phyloP scores from a whole-genome alignment of 2,329 filamentous ascomycete species.

The Ascosphaera aggregata region DNA sequence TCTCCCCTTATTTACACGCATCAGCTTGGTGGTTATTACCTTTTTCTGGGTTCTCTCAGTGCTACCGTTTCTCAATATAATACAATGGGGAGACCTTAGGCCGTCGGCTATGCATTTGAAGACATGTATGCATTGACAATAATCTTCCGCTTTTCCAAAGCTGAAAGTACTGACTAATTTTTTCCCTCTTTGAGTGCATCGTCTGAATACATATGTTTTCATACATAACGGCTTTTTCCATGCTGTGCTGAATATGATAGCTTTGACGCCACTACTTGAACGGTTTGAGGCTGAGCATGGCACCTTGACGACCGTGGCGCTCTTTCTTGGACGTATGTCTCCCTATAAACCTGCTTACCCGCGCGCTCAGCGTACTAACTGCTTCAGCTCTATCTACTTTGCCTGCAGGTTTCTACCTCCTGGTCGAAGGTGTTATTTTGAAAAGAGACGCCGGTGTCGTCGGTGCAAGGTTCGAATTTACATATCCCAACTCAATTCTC shows the following conservation, averaged over 20 bases:
- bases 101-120: constrained; percentile 50
- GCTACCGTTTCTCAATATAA: constrained; percentile 46
- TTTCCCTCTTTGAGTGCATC: constrained; percentile 41
- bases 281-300: constrained; percentile 85
- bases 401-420: constrained; percentile 57
- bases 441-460: constrained; percentile 48
- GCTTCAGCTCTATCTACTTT: constrained; percentile 48
- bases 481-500: not conserved
- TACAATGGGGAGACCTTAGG: constrained; percentile 55
- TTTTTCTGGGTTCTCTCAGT: constrained; percentile 45
- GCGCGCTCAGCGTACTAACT: constrained; percentile 7
- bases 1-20: constrained; percentile 68
- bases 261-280: constrained; percentile 70
- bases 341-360: not conserved
- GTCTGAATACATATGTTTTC: constrained; percentile 77
- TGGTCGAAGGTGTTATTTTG: constrained; percentile 53
- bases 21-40: constrained; percentile 41
- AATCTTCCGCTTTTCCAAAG: not conserved
- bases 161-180: constrained; percentile 1
- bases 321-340: constrained; percentile 74
- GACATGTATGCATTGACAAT: constrained; percentile 37
- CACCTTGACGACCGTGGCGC: constrained; percentile 61
- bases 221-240: constrained; percentile 69
- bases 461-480: constrained; percentile 47
- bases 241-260: constrained; percentile 52